A percentile compares a stretch with the other conserved stretches of the same genome.
Evolutionary conservation across 768 basidiomycete genomes (phyloP).

Genomic region (Lactarius quietus): DNA sequence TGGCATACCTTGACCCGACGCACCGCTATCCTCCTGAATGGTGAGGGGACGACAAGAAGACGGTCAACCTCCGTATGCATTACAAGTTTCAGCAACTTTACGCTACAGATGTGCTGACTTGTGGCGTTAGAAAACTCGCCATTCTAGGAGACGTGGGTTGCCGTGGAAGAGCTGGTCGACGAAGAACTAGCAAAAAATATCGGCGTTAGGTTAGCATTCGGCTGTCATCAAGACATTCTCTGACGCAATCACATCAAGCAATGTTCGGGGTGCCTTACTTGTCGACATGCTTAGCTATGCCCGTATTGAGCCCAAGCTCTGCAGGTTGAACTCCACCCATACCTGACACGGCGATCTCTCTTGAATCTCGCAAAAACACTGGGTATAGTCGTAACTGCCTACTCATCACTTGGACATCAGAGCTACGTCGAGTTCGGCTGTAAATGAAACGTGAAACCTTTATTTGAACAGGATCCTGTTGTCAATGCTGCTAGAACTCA

Average conservation of each 20-base stretch:
- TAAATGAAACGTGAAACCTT: constrained; percentile 43
- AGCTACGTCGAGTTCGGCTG: constrained; percentile 64
- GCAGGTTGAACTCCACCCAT: constrained; percentile 60
- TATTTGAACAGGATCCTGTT: constrained; percentile 51
- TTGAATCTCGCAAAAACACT: constrained; percentile 43
- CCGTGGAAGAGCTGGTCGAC: constrained; percentile 77
- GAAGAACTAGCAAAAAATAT: constrained; percentile 71
- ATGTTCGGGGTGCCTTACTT: constrained; percentile 68
- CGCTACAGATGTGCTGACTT: background rate
- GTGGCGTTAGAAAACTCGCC: constrained; percentile 52
- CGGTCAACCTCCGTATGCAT: constrained; percentile 55
- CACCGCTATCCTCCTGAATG: constrained; percentile 82
- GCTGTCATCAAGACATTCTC: background rate
- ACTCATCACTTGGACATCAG: constrained; percentile 53
- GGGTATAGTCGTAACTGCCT: constrained; percentile 51
- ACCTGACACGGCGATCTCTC: constrained; percentile 47
- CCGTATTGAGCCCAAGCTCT: constrained; percentile 52
- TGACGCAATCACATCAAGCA: constrained; percentile 41
- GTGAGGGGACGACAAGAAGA: constrained; percentile 65
- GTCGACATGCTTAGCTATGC: constrained; percentile 79
- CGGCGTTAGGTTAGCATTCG: constrained; percentile 55
- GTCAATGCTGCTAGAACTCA: constrained; percentile 45
- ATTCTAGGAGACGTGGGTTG: constrained; percentile 79
- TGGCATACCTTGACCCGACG: constrained; percentile 73
- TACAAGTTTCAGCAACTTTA: background rate